A percentile compares a stretch with the other conserved stretches of the same genome.
Evolutionary conservation across 805 yeast genomes (phyloP).

Genomic region (Cyberlindnera saturnus): DNA sequence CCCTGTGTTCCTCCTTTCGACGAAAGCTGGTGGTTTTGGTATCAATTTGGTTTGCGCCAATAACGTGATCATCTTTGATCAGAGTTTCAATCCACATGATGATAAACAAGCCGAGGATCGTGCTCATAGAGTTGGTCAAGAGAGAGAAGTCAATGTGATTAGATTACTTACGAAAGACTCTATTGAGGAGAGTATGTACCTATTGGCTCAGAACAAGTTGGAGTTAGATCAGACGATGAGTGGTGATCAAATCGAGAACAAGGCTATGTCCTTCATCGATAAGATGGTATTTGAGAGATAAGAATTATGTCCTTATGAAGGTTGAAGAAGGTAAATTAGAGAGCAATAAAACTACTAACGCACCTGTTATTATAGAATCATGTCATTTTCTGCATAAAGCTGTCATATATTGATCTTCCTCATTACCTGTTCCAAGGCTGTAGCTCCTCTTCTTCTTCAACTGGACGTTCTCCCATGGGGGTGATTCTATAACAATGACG

Average conservation of each 20-base stretch:
- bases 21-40: slow-evolving; percentile 99
- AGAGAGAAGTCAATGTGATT: slow-evolving; percentile 71
- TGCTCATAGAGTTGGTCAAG: slow-evolving; percentile 96
- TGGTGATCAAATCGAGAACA: slow-evolving; percentile 25
- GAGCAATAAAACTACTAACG: neutral
- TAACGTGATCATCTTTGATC: slow-evolving; percentile 85
- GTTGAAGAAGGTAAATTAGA: slow-evolving; percentile 28
- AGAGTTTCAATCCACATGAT: slow-evolving; percentile 96
- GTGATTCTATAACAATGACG: slow-evolving; percentile 75
- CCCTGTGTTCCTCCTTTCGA: slow-evolving; percentile 82
- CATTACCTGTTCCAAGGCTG: slow-evolving; percentile 19
- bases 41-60: slow-evolving; percentile 95
- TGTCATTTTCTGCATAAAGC: slow-evolving; percentile 1
- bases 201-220: slow-evolving; percentile 82
- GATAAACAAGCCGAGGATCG: slow-evolving; percentile 98
- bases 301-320: slow-evolving; percentile 34
- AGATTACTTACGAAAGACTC: slow-evolving; percentile 68
- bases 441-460: slow-evolving; percentile 37
- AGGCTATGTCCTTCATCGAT: slow-evolving; percentile 28
- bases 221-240: slow-evolving; percentile 57
- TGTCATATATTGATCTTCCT: neutral
- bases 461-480: slow-evolving; percentile 69
- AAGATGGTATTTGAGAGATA: slow-evolving; percentile 33
- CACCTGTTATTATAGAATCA: slow-evolving; percentile 4
- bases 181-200: slow-evolving; percentile 84